Evolutionary conservation across 2,329 filamentous ascomycete genomes (phyloP).

Genomic region (Hymenoscyphus albidus): DNA sequence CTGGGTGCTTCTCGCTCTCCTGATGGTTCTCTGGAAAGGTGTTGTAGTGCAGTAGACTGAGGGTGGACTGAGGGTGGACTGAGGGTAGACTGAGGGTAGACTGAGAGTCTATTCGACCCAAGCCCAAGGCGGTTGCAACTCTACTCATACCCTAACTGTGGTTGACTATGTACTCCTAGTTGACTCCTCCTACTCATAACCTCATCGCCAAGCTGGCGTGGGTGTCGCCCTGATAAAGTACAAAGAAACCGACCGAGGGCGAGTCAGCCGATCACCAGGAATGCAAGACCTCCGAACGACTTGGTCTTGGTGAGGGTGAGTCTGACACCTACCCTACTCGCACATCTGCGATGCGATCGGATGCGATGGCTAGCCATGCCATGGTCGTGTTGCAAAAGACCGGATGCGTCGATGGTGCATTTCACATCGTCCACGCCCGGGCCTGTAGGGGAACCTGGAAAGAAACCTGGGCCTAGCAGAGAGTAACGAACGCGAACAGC

Average conservation of each 20-base stretch:
- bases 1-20: background rate
- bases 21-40: background rate
- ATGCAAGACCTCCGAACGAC: constrained; percentile 7
- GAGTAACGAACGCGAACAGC: no score
- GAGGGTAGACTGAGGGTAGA: no score
- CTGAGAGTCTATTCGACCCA: no score
- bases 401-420: constrained; percentile 3
- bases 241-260: background rate
- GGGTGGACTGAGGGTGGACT: no score
- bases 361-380: no score
- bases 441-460: background rate
- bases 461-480: background rate
- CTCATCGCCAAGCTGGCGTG: no score
- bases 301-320: no score
- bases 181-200: no score
- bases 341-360: no score
- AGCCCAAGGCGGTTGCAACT: no score
- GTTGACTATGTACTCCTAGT: no score
- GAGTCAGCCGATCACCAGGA: constrained; percentile 9
- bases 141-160: no score
- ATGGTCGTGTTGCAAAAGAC: background rate
- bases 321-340: background rate
- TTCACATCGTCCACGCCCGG: background rate
- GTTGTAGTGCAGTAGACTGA: background rate
- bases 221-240: background rate